Percentiles rank a stretch among this genome's conserved stretches.
Conservation (phyloP, 768 basidiomycete species). For the Phaeotremella fagi region DNA sequence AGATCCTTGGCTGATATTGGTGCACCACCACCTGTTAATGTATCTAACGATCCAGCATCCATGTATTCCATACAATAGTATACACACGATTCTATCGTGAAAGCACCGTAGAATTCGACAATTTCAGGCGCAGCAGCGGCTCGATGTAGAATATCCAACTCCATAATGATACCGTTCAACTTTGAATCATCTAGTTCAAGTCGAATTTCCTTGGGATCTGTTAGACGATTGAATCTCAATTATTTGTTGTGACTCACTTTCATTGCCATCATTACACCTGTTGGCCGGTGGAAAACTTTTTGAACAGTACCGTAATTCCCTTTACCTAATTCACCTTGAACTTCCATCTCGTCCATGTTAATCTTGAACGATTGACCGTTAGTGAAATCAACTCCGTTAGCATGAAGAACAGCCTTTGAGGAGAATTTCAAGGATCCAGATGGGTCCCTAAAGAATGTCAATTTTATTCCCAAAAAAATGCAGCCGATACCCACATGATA, state of each 20-base stretch:
- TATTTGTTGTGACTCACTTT: slow-evolving; percentile 62
- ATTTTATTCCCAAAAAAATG: too few relatives aligned
- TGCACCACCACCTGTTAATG: slow-evolving; percentile 60
- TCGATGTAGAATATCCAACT: slow-evolving; percentile 94
- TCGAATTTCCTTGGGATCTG: slow-evolving; percentile 75
- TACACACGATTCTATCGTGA: slow-evolving; percentile 99
- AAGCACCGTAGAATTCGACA: slow-evolving; percentile 97
- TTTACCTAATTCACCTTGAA: slow-evolving; percentile 88
- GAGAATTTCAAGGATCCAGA: slow-evolving; percentile 91
- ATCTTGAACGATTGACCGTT: slow-evolving; percentile 86
- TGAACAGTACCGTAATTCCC: slow-evolving; percentile 98
- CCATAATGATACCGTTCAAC: slow-evolving; percentile 95
- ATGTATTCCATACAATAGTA: slow-evolving; percentile 99
- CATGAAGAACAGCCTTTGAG: slow-evolving; percentile 87
- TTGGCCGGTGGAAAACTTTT: slow-evolving; percentile 88
- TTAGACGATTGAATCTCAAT: background rate
- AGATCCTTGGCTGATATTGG: slow-evolving; percentile 33
- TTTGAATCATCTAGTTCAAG: slow-evolving; percentile 90
- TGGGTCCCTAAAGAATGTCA: slow-evolving; percentile 75
- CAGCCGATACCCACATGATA: slow-evolving; percentile 91
- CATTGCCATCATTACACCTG: slow-evolving; percentile 96
- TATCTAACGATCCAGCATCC: slow-evolving; percentile 96
- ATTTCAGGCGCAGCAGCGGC: slow-evolving; percentile 82
- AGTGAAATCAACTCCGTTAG: slow-evolving; percentile 80
- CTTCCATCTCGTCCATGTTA: slow-evolving; percentile 86